phyloP scores from a whole-genome alignment of 495 filamentous ascomycete genomes.

The Penicillium psychrofluorescens region DNA sequence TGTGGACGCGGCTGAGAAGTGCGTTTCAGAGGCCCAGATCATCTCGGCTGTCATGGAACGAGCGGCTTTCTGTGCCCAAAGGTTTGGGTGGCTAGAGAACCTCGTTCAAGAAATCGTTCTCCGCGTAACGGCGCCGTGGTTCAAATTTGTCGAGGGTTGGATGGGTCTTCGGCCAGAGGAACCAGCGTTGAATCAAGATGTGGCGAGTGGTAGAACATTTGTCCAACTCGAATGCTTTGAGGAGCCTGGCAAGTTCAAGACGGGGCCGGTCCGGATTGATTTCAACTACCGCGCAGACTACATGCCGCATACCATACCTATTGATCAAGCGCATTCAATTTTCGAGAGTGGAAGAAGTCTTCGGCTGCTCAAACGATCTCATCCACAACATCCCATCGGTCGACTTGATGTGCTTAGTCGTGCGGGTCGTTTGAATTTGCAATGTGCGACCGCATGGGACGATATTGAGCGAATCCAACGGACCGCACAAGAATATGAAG shows the following conservation, averaged over 20 bases:
- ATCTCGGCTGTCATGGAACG: slow-evolving; percentile 60
- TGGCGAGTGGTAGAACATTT: slow-evolving; percentile 46
- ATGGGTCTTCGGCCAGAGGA: slow-evolving; percentile 59
- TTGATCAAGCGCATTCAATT: slow-evolving; percentile 55
- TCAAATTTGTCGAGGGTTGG: slow-evolving; percentile 67
- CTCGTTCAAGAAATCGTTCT: slow-evolving; percentile 61
- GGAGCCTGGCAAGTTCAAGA: slow-evolving; percentile 46
- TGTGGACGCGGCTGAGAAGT: slow-evolving; percentile 43
- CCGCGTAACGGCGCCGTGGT: slow-evolving; percentile 59
- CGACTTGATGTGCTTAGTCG: slow-evolving; percentile 35
- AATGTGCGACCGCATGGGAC: slow-evolving; percentile 73
- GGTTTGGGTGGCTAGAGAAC: slow-evolving; percentile 50
- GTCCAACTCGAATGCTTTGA: slow-evolving; percentile 48
- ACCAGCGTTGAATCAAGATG: slow-evolving; percentile 33
- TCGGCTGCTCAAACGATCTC: slow-evolving; percentile 61
- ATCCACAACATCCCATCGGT: slow-evolving; percentile 72
- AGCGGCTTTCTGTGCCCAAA: slow-evolving; percentile 57
- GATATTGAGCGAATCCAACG: slow-evolving; percentile 57
- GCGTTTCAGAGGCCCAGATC: slow-evolving; percentile 57
- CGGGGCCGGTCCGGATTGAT: slow-evolving; percentile 45
- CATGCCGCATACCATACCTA: slow-evolving; percentile 60
- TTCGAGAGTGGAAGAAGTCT: slow-evolving; percentile 76
- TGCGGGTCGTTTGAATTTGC: slow-evolving; percentile 48
- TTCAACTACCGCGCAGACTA: slow-evolving; percentile 52
- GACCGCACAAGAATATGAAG: slow-evolving; percentile 58